Base-by-base conservation (phyloP, 495 filamentous ascomycete species). In the Penicillium turbatum region DNA sequence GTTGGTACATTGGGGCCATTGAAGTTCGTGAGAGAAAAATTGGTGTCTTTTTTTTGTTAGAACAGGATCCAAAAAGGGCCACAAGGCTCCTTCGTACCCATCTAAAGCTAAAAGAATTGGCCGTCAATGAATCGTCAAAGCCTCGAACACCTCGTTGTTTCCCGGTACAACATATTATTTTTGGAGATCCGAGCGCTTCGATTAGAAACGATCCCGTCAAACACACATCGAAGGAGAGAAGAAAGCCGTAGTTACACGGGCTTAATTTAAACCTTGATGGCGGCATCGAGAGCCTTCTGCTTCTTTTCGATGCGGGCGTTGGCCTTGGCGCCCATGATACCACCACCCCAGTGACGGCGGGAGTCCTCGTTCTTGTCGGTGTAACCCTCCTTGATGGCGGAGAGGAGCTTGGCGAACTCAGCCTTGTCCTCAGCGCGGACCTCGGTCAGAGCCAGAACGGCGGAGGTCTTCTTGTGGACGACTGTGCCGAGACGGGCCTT, bases 401-500 rank as follows among this genome's bases (percentile, higher is more conserved):
- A 87, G 70, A 96, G 82, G 69, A 97, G 86, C 85, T 97, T 99
- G 73, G 89, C 83, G 62, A 97, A 87, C 82, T 97, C 95, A 61
- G 79, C 81, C 85, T 97, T 96, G 84, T 99, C 95, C 82, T 97
- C 95, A 36, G 85, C 82, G 74, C 93, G 91, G 66, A 92, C 88
- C 81, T 99, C 95, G 49, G 95, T 96, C 62, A 99, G 68, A 68
- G 92, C 93, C 60, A 97, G 84, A 49, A 96, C 95, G 60, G 95
- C 91, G 72, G 95, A 88, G 59, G 95, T 97, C 95, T 98, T 99
- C 85, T 99, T 95, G 88, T 97, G 95, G 67, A 99, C 92, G 65
- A 97, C 91, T 55, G 93, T 96, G 65, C 95, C 95, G 66, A 97
- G 89, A 76, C 95, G 85, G 62, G 95, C 92, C 86, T 99, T 99